phyloP scores from a whole-genome alignment of 805 yeast species.

The Schwanniomyces vanrijiae region DNA sequence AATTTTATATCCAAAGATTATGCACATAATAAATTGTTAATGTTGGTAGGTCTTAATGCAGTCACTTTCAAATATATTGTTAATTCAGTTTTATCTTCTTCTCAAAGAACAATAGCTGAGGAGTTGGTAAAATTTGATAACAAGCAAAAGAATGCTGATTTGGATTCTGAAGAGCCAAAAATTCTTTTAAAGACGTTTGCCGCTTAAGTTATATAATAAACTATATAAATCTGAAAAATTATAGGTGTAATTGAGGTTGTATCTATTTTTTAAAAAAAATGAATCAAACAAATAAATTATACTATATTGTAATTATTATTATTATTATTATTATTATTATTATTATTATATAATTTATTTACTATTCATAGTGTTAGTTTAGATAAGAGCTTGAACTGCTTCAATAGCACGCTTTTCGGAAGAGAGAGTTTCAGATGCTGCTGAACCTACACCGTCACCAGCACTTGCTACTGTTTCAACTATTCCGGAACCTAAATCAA shows the following conservation, averaged over 20 bases:
- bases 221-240: neutral
- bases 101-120: slow-evolving; percentile 45
- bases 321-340: no score
- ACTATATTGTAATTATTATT: no score
- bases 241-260: no score
- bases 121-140: slow-evolving; percentile 34
- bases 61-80: slow-evolving; percentile 50
- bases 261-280: no score
- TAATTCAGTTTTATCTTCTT: slow-evolving; percentile 31
- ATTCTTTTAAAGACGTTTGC: slow-evolving; percentile 28
- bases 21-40: slow-evolving; percentile 47
- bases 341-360: neutral
- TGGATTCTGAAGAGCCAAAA: slow-evolving; percentile 9
- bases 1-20: slow-evolving; percentile 29
- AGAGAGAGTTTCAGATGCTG: neutral
- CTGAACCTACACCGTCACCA: neutral
- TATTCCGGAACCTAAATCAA: neutral
- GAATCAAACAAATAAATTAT: no score
- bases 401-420: neutral
- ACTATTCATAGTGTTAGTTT: neutral
- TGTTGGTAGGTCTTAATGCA: slow-evolving; percentile 46
- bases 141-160: neutral
- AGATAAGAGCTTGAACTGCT: neutral
- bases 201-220: neutral
- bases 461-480: neutral